These are phyloP conservation scores for Phialophora chinensis DNA, from an alignment of 2,329 filamentous ascomycete genomes.

Conservation along the genomic window DNA sequence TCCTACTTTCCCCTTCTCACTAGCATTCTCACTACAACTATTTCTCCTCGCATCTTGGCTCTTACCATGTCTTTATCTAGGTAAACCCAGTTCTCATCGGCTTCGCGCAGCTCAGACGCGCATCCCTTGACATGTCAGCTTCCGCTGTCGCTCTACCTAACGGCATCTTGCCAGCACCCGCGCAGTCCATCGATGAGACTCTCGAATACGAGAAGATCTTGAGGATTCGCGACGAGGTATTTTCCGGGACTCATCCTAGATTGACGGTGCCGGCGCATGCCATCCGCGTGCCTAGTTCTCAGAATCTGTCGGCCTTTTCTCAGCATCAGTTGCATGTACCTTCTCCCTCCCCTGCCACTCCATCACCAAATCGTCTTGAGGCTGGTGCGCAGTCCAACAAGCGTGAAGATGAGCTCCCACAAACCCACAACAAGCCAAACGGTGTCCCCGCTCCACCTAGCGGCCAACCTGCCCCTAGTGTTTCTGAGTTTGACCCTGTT, in stretches of 20 bases:
- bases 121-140: slow-evolving; percentile 35
- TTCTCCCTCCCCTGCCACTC: slow-evolving; percentile 32
- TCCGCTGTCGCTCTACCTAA: slow-evolving; percentile 35
- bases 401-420: slow-evolving; percentile 31
- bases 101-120: slow-evolving; percentile 30
- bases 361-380: slow-evolving; percentile 40
- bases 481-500: slow-evolving; percentile 78
- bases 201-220: slow-evolving; percentile 80
- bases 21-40: neutral
- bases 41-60: slow-evolving; percentile 5
- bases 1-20: neutral
- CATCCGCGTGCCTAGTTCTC: slow-evolving; percentile 49
- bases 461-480: slow-evolving; percentile 51
- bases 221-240: slow-evolving; percentile 77
- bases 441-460: slow-evolving; percentile 39
- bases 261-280: slow-evolving; percentile 63
- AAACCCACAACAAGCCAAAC: slow-evolving; percentile 25
- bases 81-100: slow-evolving; percentile 21
- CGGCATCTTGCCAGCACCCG: slow-evolving; percentile 40
- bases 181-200: slow-evolving; percentile 58
- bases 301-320: slow-evolving; percentile 43
- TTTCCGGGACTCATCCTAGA: slow-evolving; percentile 71
- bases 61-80: slow-evolving; percentile 30
- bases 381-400: slow-evolving; percentile 25
- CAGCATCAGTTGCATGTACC: slow-evolving; percentile 39